phyloP scores from a whole-genome alignment of 1,284 basidiomycete genomes.

The Moesziomyces sp. region DNA sequence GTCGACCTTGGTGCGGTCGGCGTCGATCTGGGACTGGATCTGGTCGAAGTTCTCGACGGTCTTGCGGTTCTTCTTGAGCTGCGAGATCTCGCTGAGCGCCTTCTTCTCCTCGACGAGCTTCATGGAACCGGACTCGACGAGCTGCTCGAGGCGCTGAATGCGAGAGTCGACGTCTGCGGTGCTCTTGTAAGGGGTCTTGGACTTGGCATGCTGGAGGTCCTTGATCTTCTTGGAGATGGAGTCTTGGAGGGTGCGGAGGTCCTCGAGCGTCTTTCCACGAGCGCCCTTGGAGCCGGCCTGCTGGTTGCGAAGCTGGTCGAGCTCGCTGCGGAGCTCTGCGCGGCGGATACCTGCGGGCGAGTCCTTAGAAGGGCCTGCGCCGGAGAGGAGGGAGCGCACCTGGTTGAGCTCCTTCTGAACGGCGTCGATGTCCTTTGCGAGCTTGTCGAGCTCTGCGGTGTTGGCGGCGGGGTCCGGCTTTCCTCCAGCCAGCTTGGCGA shows the following conservation, averaged over 20 bases:
- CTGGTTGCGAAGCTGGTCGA: conserved; percentile 81
- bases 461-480: conserved; percentile 62
- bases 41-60: conserved; percentile 55
- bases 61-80: conserved; percentile 70
- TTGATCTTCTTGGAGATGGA: conserved; percentile 87
- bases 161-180: conserved; percentile 88
- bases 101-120: conserved; percentile 97
- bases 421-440: conserved; percentile 60
- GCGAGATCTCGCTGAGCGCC: conserved; percentile 86
- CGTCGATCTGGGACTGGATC: conserved; percentile 82
- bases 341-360: conserved; percentile 77
- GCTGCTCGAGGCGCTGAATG: conserved; percentile 78
- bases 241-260: conserved; percentile 85
- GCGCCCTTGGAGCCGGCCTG: conserved; percentile 84
- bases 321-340: conserved; percentile 80
- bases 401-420: conserved; percentile 69
- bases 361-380: conserved; percentile 58
- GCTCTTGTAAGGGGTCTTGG: conserved; percentile 85
- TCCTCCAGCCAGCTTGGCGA: conserved; percentile 63
- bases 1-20: conserved; percentile 79
- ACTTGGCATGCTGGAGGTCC: conserved; percentile 83
- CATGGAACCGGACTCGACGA: conserved; percentile 90
- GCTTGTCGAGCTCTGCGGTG: conserved; percentile 61
- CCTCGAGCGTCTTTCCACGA: conserved; percentile 81
- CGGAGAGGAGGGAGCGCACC: conserved; percentile 75